phyloP scores from a whole-genome alignment of 345 rosid species.

The Heritiera fomes region DNA sequence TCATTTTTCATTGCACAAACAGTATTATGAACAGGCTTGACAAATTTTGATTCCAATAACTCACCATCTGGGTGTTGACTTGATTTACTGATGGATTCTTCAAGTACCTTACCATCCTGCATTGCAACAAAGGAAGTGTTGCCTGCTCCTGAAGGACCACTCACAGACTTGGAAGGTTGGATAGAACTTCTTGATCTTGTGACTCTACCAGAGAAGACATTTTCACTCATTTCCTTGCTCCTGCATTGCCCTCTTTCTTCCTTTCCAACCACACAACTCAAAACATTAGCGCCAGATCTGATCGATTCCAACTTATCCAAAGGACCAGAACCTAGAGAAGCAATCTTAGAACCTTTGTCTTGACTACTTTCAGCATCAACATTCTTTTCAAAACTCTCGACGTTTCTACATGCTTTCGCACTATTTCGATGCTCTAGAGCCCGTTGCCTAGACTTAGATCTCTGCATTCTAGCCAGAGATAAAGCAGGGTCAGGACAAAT shows the following conservation, averaged over 20 bases:
- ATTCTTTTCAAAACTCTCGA: slow-evolving; percentile 31
- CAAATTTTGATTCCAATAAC: slow-evolving; percentile 3
- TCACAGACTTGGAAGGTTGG: slow-evolving; percentile 24
- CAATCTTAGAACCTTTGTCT: slow-evolving; percentile 37
- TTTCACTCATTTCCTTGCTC: slow-evolving; percentile 34
- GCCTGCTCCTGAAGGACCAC: slow-evolving; percentile 28
- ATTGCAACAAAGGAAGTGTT: slow-evolving; percentile 26
- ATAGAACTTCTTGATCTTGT: slow-evolving; percentile 38
- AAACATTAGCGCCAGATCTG: slow-evolving; percentile 36
- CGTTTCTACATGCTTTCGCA: slow-evolving; percentile 45
- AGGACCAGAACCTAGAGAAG: slow-evolving; percentile 41
- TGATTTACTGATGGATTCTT: slow-evolving; percentile 21
- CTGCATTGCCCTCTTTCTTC: slow-evolving; percentile 31
- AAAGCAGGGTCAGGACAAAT: slow-evolving; percentile 35
- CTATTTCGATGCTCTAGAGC: slow-evolving; percentile 66
- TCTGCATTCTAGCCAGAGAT: slow-evolving; percentile 64
- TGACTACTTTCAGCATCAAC: slow-evolving; percentile 28
- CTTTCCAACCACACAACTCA: slow-evolving; percentile 26
- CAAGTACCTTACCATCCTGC: slow-evolving; percentile 16
- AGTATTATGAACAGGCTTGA: slow-evolving; percentile 1
- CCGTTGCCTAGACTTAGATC: slow-evolving; percentile 76
- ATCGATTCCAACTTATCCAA: slow-evolving; percentile 32
- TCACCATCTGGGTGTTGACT: slow-evolving; percentile 11
- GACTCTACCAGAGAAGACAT: slow-evolving; percentile 31
- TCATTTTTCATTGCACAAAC: slow-evolving; percentile 13